phyloP scores from a whole-genome alignment of 306 rosid species.

The Senna tora region DNA sequence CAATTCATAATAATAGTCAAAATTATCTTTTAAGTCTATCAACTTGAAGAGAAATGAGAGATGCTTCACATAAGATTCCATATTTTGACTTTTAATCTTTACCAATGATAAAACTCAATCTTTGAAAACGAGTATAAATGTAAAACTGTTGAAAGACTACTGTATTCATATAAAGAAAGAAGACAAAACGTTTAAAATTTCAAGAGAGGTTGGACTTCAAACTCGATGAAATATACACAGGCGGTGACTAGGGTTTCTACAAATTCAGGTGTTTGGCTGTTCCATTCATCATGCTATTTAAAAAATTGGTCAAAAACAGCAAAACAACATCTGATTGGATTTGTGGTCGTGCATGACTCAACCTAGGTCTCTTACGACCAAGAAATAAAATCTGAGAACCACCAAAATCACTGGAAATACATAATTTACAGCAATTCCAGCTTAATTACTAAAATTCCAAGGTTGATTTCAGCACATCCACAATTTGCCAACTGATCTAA shows the following conservation, averaged over 20 bases:
- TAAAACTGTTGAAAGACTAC: background rate
- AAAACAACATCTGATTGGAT: background rate
- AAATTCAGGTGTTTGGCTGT: background rate
- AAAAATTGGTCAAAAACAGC: background rate
- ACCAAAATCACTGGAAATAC: background rate
- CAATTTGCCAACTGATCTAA: too few species aligned
- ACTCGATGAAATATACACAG: background rate
- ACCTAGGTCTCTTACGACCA: background rate
- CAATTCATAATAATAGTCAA: background rate
- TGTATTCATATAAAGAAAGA: background rate
- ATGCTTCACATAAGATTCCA: background rate
- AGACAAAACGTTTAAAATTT: background rate
- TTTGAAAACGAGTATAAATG: background rate
- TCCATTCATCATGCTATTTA: background rate
- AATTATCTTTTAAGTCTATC: background rate
- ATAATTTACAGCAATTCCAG: background rate
- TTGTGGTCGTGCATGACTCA: background rate
- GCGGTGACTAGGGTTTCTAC: background rate
- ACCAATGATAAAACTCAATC: background rate
- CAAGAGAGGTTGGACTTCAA: background rate
- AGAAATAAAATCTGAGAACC: background rate
- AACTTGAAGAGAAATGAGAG: background rate
- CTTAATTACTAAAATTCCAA: background rate
- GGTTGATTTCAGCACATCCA: background rate
- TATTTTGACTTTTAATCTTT: background rate